A percentile compares a stretch with the other conserved stretches of the same genome.
Evolutionary conservation across 345 rosid genomes (phyloP).

Genomic region (Aethionema arabicum): DNA sequence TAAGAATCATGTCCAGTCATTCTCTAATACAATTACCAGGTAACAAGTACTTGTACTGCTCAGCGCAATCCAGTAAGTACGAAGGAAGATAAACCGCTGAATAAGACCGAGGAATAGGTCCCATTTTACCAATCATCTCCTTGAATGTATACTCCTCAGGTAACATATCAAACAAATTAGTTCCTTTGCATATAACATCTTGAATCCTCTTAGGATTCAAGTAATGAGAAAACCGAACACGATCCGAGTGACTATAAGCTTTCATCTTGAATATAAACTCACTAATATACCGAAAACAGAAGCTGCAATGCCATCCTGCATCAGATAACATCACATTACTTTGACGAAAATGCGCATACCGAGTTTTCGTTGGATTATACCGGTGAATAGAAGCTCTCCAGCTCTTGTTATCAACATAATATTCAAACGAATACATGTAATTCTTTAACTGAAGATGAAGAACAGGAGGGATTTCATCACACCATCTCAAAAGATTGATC

Average conservation of each 20-base stretch:
- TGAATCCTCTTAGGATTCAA: slow-evolving; percentile 75
- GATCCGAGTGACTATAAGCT: slow-evolving; percentile 91
- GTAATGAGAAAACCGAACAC: slow-evolving; percentile 83
- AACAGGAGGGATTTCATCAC: slow-evolving; percentile 68
- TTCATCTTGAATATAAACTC: slow-evolving; percentile 92
- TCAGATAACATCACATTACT: slow-evolving; percentile 62
- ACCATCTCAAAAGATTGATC: slow-evolving; percentile 86
- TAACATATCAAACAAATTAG: slow-evolving; percentile 80
- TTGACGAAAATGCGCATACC: slow-evolving; percentile 84
- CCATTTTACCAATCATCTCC: slow-evolving; percentile 88
- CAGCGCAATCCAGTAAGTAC: slow-evolving; percentile 61
- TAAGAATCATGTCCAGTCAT: slow-evolving; percentile 39
- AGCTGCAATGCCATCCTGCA: slow-evolving; percentile 97
- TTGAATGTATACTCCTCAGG: slow-evolving; percentile 88
- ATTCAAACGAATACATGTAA: slow-evolving; percentile 85
- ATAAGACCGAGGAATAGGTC: slow-evolving; percentile 69
- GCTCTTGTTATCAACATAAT: slow-evolving; percentile 63
- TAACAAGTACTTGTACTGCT: slow-evolving; percentile 62
- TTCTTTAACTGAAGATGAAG: slow-evolving; percentile 85
- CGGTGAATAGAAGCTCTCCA: slow-evolving; percentile 91
- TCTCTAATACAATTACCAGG: slow-evolving; percentile 86
- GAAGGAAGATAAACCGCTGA: slow-evolving; percentile 87
- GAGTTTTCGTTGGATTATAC: slow-evolving; percentile 57
- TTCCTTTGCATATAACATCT: slow-evolving; percentile 75
- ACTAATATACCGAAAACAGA: slow-evolving; percentile 73